Evolutionary conservation across 257 asterid genomes (phyloP).

Genomic region (Primulina eburnea): DNA sequence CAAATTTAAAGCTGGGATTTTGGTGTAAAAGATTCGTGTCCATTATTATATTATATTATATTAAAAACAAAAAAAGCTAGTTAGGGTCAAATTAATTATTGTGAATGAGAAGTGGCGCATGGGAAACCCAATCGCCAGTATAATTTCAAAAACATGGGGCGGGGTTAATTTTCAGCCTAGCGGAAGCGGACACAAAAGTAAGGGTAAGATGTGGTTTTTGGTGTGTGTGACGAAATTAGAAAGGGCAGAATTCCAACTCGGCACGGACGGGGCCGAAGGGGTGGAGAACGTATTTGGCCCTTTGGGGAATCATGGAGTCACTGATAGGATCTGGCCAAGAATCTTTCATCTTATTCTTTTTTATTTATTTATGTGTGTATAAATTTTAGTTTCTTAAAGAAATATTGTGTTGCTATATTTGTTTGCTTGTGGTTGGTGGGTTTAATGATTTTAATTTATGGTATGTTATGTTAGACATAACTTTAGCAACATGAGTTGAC

Average conservation of each 20-base stretch:
- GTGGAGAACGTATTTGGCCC: conserved; percentile 38
- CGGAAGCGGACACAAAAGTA: too few relatives aligned
- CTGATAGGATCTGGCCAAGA: conserved; percentile 27
- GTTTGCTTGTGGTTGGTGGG: too few relatives aligned
- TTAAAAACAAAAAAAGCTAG: conserved; percentile 3
- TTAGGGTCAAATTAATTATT: background rate
- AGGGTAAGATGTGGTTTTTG: background rate
- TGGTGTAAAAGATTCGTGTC: too few relatives aligned
- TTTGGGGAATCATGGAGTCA: conserved; percentile 51
- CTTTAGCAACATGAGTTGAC: too few relatives aligned
- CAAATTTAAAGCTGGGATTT: background rate
- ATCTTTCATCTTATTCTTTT: background rate
- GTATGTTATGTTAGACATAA: too few relatives aligned
- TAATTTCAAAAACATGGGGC: conserved; percentile 26
- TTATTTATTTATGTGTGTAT: background rate
- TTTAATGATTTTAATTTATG: too few relatives aligned
- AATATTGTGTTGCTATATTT: too few relatives aligned
- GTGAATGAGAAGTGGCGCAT: conserved; percentile 35
- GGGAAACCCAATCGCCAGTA: conserved; percentile 35
- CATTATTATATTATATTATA: conserved; percentile 1
- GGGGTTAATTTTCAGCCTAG: background rate
- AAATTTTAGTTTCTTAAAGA: too few relatives aligned
- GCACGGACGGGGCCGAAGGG: conserved; percentile 43
- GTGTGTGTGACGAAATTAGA: conserved; percentile 19
- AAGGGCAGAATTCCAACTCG: conserved; percentile 50